phyloP scores from a whole-genome alignment of 2,329 filamentous ascomycete genomes.

The Colletotrichum acutatum region DNA sequence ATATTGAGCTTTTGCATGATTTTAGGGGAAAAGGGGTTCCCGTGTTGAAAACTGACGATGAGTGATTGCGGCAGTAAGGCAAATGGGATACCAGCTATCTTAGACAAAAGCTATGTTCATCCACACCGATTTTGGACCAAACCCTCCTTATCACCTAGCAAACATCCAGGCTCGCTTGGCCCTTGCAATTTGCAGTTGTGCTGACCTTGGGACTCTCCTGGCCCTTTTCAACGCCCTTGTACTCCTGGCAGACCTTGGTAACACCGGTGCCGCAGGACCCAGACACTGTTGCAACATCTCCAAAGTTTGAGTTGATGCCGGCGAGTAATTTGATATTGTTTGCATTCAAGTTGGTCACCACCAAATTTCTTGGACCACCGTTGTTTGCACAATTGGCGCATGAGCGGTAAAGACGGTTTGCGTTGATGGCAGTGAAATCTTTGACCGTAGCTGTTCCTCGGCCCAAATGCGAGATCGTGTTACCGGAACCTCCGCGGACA shows the following conservation, averaged over 20 bases:
- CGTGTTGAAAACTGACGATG: too few species aligned
- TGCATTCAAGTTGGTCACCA: background rate
- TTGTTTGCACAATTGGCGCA: constrained; percentile 53
- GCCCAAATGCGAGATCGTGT: constrained; percentile 46
- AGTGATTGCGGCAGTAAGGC: too few species aligned
- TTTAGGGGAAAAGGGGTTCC: too few species aligned
- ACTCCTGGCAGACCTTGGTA: constrained; percentile 31
- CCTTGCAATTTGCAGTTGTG: constrained; percentile 26
- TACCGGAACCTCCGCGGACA: constrained; percentile 43
- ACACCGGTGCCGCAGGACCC: constrained; percentile 35
- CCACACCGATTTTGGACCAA: too few species aligned
- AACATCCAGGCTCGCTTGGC: constrained; percentile 1
- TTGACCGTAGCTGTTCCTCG: constrained; percentile 41
- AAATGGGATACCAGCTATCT: too few species aligned
- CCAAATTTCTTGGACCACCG: constrained; percentile 2
- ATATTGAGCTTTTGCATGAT: too few species aligned
- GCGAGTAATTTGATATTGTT: constrained; percentile 42
- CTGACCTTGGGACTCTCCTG: constrained; percentile 25
- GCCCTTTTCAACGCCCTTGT: constrained; percentile 22
- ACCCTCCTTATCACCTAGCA: constrained; percentile 3
- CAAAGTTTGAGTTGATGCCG: constrained; percentile 53
- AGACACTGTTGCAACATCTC: constrained; percentile 37
- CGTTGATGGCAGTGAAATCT: constrained; percentile 50
- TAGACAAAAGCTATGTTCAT: too few species aligned
- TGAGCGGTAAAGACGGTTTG: constrained; percentile 54